phyloP scores from a whole-genome alignment of 257 asterid species.

The Buddleja alternifolia region DNA sequence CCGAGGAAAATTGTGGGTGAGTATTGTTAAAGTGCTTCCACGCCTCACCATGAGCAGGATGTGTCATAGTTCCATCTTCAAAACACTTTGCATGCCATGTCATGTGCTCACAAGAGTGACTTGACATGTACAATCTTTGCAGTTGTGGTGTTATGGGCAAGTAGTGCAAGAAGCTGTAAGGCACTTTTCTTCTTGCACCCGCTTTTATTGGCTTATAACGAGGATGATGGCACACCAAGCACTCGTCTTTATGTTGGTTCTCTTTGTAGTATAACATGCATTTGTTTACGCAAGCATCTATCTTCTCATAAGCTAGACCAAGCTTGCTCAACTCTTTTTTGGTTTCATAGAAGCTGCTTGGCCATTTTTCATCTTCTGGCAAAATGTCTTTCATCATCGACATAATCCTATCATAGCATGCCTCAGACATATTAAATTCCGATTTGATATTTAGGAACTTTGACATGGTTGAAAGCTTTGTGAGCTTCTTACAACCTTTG shows the following conservation, averaged over 20 bases:
- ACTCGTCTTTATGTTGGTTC: background rate
- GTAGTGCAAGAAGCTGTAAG: background rate
- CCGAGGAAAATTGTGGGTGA: too few relatives aligned
- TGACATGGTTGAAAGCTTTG: too few relatives aligned
- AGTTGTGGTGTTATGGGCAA: slow-evolving; percentile 4
- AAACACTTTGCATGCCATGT: too few relatives aligned
- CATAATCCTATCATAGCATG: background rate
- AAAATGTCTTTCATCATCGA: too few relatives aligned
- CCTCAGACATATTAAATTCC: background rate
- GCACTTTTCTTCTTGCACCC: background rate
- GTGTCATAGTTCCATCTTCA: background rate
- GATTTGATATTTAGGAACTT: background rate
- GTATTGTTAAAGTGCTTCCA: too few relatives aligned
- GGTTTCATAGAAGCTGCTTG: too few relatives aligned
- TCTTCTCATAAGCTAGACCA: too few relatives aligned
- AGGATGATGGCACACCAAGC: background rate
- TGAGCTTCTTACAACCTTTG: too few relatives aligned
- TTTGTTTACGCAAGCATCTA: too few relatives aligned
- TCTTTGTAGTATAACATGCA: too few relatives aligned
- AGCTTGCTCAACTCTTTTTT: too few relatives aligned
- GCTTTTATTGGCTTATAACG: background rate
- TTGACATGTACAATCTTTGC: background rate
- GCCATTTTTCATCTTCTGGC: too few relatives aligned
- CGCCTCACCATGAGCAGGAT: background rate
- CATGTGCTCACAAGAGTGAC: background rate